Base-by-base conservation (phyloP, 257 asterid genomes). In the Nicotiana attenuata region DNA sequence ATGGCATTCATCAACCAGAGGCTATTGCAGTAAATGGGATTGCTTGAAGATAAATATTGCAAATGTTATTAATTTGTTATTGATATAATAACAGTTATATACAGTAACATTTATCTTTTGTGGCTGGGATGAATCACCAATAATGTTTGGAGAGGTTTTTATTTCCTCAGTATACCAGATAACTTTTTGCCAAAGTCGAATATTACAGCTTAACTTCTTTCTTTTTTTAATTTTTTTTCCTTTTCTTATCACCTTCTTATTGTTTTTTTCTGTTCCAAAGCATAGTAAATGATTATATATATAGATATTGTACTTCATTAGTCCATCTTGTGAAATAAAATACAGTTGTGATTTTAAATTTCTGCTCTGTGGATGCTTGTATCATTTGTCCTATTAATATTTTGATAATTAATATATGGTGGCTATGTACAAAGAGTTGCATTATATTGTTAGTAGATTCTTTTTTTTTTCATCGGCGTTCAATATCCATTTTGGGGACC, bases 31-130 rank as follows among this genome's bases (percentile, higher is more conserved):
- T 73, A 47, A 50, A 50, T 73, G 41, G 45, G 11, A 73, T 73
- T 47, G 79, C 24, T 47, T 73, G 79, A 73, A 47, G 63, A 50
- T 50, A 1, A 50, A 75, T 50, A 59, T 50, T 50, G 24, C 79
- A 24, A 73, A 24, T 50, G 26, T 22, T 47, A 14, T 50, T 29
- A 15, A 24, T 47, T 65, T 65, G 75, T 65, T 65, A 28, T 29
- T 65, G 75, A 31, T 65, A 65, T 71, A 50, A 35, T 45, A 71
- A 22, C 17, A 22, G 17, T 20, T 69, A 69, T 20, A 20, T 22
- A 71, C 4, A 45, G 63, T 50, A 24, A 8, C 29, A 50, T 35
- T 73, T 47, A 47, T 73, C 50, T 22, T 45, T 59, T 73, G 63
- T 47, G 24, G 79, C n/a, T n/a, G n/a, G n/a, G n/a, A n/a, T n/a